phyloP scores from a whole-genome alignment of 257 asterid genomes.

The Galeopsis tetrahit region DNA sequence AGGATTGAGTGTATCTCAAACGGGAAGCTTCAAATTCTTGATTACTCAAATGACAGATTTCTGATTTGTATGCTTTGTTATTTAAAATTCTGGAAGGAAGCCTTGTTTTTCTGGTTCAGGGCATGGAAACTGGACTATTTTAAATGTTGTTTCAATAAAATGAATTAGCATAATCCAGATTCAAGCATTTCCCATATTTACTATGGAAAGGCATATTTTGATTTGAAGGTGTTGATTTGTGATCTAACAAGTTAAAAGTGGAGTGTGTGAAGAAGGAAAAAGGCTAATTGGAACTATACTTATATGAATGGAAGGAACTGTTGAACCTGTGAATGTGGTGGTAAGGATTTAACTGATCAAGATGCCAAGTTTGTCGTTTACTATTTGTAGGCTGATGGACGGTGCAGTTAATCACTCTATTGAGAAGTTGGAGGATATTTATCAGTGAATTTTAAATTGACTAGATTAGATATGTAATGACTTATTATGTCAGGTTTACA shows the following conservation, averaged over 20 bases:
- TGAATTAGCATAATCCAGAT: constrained; percentile 3
- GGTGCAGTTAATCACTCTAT: not conserved
- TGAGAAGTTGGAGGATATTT: constrained; percentile 3
- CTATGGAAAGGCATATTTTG: not conserved
- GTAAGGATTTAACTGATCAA: not conserved
- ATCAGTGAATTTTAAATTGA: not conserved
- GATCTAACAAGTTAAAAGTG: not conserved
- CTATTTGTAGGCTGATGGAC: not conserved
- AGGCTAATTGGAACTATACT: not conserved
- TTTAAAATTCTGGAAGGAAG: not conserved
- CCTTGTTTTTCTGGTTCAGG: not conserved
- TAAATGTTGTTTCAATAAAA: not conserved
- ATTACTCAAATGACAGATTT: not conserved
- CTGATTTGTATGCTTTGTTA: not conserved
- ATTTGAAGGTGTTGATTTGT: constrained; percentile 1
- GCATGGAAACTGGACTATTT: not conserved
- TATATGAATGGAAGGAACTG: not conserved
- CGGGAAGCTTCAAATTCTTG: constrained; percentile 4
- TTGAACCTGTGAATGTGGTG: not conserved
- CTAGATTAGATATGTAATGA: not conserved
- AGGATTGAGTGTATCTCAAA: not conserved
- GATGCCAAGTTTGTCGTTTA: constrained; percentile 20
- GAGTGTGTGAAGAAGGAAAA: not conserved
- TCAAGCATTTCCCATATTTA: not conserved
- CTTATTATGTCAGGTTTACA: not conserved